Evolutionary conservation across 176 grass and related monocot species (phyloP).

Genomic region (Rhynchospora pubera): DNA sequence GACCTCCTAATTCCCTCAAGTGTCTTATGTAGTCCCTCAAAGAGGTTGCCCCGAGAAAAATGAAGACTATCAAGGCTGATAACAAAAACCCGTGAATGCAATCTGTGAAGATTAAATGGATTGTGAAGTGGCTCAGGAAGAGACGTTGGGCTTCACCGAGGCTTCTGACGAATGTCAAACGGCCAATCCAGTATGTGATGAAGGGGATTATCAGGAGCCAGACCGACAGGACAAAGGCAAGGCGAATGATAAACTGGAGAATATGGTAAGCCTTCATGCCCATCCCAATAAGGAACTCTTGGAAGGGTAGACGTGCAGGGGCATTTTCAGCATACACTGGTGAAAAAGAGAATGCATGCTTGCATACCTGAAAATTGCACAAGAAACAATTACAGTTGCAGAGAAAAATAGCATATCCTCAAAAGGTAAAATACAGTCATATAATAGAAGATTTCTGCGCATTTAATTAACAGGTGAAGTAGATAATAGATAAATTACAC

Average conservation of each 20-base stretch:
- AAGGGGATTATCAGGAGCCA: conserved; percentile 99
- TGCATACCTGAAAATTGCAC: conserved; percentile 70
- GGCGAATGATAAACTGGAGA: conserved; percentile 83
- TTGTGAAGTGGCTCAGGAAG: conserved; percentile 82
- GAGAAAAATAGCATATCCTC: background rate
- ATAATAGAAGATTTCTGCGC: background rate
- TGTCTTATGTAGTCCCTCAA: conserved; percentile 98
- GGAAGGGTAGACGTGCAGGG: conserved; percentile 79
- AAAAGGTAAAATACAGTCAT: background rate
- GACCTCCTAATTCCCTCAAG: conserved; percentile 78
- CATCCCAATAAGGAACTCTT: conserved; percentile 93
- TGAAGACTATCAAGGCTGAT: conserved; percentile 93
- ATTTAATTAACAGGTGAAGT: background rate
- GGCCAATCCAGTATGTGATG: conserved; percentile 98
- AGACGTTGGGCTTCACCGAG: conserved; percentile 86
- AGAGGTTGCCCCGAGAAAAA: conserved; percentile 98
- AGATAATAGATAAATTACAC: background rate
- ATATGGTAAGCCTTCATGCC: conserved; percentile 92
- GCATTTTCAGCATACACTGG: conserved; percentile 84
- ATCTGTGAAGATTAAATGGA: conserved; percentile 88
- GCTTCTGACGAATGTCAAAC: conserved; percentile 84
- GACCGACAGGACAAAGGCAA: conserved; percentile 93
- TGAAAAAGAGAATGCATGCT: conserved; percentile 96
- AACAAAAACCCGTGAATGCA: conserved; percentile 95
- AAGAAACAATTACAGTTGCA: background rate